phyloP scores from a whole-genome alignment of 2,329 filamentous ascomycete species.

The Mycogone perniciosa region DNA sequence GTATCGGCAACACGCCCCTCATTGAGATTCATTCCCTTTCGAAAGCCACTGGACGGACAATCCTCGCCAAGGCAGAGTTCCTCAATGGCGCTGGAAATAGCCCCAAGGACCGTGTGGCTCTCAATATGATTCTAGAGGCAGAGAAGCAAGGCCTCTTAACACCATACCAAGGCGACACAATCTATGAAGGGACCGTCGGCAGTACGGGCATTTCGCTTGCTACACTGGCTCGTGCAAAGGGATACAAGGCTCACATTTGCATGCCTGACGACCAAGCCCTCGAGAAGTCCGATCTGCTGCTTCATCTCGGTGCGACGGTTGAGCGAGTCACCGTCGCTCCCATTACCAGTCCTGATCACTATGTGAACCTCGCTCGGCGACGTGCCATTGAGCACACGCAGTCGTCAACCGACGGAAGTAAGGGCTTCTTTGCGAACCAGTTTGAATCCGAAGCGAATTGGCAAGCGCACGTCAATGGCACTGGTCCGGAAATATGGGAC shows the following conservation, averaged over 20 bases:
- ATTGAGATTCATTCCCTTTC: constrained; percentile 81
- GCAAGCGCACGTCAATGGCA: constrained; percentile 72
- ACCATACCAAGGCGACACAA: constrained; percentile 80
- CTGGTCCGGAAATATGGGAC: constrained; percentile 80
- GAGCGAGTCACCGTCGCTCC: constrained; percentile 86
- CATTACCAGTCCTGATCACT: constrained; percentile 89
- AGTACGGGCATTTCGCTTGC: constrained; percentile 95
- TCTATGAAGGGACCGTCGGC: constrained; percentile 96
- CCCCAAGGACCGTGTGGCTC: constrained; percentile 90
- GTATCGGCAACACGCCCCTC: constrained; percentile 89
- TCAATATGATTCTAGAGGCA: constrained; percentile 79
- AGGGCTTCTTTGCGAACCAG: constrained; percentile 91
- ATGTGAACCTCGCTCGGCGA: constrained; percentile 81
- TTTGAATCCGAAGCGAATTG: constrained; percentile 92
- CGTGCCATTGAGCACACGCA: constrained; percentile 69
- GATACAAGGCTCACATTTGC: constrained; percentile 91
- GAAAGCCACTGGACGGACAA: constrained; percentile 77
- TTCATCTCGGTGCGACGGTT: constrained; percentile 85
- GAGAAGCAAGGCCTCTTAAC: constrained; percentile 70
- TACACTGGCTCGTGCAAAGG: constrained; percentile 76
- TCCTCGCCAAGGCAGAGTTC: constrained; percentile 92
- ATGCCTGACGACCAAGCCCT: constrained; percentile 88
- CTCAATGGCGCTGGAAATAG: constrained; percentile 91
- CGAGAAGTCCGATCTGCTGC: constrained; percentile 85
- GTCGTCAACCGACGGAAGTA: constrained; percentile 50